Evolutionary conservation across 805 yeast species (phyloP).

Genomic region (Wickerhamiella alocasiicola): DNA sequence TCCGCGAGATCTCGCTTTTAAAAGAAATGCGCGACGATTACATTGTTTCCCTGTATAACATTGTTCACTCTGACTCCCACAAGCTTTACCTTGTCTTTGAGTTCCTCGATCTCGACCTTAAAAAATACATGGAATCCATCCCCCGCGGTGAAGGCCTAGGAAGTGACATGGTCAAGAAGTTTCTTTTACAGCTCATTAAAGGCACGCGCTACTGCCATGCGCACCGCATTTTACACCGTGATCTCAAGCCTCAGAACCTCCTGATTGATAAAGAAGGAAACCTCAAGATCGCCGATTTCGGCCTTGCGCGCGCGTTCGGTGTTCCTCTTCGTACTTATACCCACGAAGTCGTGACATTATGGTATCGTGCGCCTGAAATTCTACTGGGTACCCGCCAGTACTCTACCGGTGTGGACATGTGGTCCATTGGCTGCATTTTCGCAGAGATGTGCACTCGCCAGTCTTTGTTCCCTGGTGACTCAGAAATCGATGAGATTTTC

Average conservation of each 20-base stretch:
- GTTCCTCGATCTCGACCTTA: conserved; percentile 84
- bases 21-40: conserved; percentile 91
- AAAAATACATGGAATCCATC: conserved; percentile 91
- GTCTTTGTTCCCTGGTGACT: conserved; percentile 93
- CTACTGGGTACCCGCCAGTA: conserved; percentile 92
- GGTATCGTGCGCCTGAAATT: conserved; percentile 97
- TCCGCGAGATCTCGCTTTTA: conserved; percentile 85
- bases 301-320: conserved; percentile 93
- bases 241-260: conserved; percentile 90
- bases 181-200: conserved; percentile 80
- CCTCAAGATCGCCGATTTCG: conserved; percentile 82
- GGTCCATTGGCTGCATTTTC: conserved; percentile 96
- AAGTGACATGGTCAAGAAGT: conserved; percentile 78
- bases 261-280: conserved; percentile 92
- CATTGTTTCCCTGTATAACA: conserved; percentile 82
- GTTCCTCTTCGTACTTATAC: conserved; percentile 95
- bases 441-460: conserved; percentile 96
- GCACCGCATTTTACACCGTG: conserved; percentile 88
- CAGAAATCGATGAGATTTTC: conserved; percentile 94
- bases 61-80: conserved; percentile 88
- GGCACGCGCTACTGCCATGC: conserved; percentile 92
- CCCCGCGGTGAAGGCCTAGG: conserved; percentile 88
- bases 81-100: conserved; percentile 89
- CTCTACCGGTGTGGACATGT: conserved; percentile 96
- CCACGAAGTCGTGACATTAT: conserved; percentile 93